These are phyloP conservation scores for Malus asiatica DNA, from an alignment of 306 rosid species.

Conservation along the genomic window DNA sequence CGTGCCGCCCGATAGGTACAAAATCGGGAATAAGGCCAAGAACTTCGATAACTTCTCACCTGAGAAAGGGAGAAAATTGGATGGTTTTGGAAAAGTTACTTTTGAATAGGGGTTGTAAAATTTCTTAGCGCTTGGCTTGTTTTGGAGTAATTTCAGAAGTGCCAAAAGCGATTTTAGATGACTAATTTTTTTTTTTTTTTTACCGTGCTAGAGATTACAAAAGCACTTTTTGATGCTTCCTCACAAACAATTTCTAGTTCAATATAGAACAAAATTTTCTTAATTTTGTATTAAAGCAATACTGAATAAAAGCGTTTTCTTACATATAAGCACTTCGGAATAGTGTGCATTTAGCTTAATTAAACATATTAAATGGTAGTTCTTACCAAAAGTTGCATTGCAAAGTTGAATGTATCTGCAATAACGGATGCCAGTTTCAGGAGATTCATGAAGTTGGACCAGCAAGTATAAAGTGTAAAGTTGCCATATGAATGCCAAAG, in stretches of 20 bases:
- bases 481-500: slow-evolving; percentile 39
- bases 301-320: neutral
- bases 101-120: neutral
- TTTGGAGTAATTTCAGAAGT: neutral
- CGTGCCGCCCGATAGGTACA: slow-evolving; percentile 37
- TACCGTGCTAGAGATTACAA: neutral
- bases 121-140: neutral
- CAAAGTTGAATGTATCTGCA: slow-evolving; percentile 44
- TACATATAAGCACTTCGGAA: neutral
- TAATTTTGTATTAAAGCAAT: neutral
- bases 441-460: slow-evolving; percentile 43
- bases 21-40: slow-evolving; percentile 23
- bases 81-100: neutral
- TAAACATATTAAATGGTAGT: neutral
- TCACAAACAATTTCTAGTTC: neutral
- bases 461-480: slow-evolving; percentile 37
- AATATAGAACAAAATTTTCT: neutral
- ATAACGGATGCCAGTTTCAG: slow-evolving; percentile 35
- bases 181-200: neutral
- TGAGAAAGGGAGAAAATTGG: neutral
- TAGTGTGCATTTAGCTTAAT: neutral
- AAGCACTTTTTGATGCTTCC: neutral
- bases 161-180: neutral
- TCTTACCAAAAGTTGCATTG: slow-evolving; percentile 27
- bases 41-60: slow-evolving; percentile 22